phyloP scores from a whole-genome alignment of 495 filamentous ascomycete genomes.

The Penicillium cataractarum region DNA sequence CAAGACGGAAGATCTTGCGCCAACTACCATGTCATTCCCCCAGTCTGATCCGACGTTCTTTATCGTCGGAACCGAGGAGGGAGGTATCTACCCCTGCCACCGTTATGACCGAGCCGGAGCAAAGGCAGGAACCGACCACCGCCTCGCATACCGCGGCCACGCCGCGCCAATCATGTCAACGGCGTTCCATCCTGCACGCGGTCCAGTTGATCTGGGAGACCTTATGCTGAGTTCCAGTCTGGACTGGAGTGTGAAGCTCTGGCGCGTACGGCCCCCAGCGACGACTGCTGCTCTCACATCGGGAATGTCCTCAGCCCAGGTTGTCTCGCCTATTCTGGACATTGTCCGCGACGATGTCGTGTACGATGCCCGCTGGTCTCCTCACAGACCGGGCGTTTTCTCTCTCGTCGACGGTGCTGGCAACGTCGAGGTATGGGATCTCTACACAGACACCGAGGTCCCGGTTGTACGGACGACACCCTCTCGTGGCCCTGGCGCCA shows the following conservation, averaged over 20 bases:
- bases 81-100: slow-evolving; percentile 92
- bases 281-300: slow-evolving; percentile 52
- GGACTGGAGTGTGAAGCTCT: slow-evolving; percentile 97
- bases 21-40: slow-evolving; percentile 96
- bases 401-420: slow-evolving; percentile 90
- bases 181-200: slow-evolving; percentile 89
- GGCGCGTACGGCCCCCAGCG: slow-evolving; percentile 79
- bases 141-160: slow-evolving; percentile 84
- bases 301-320: slow-evolving; percentile 39
- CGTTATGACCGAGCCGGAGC: slow-evolving; percentile 95
- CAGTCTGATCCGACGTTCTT: slow-evolving; percentile 96
- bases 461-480: slow-evolving; percentile 78
- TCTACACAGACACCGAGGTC: slow-evolving; percentile 89
- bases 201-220: slow-evolving; percentile 93
- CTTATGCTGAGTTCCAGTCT: slow-evolving; percentile 82
- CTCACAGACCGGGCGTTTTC: slow-evolving; percentile 89
- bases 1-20: slow-evolving; percentile 93
- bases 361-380: slow-evolving; percentile 94
- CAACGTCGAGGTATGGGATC: slow-evolving; percentile 93
- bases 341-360: slow-evolving; percentile 92
- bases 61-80: slow-evolving; percentile 95
- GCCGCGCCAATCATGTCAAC: slow-evolving; percentile 94
- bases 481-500: slow-evolving; percentile 54
- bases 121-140: slow-evolving; percentile 88
- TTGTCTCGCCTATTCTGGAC: slow-evolving; percentile 76